Evolutionary conservation across 2,329 filamentous ascomycete species (phyloP).

Genomic region (Endoconidiophora laricicola): DNA sequence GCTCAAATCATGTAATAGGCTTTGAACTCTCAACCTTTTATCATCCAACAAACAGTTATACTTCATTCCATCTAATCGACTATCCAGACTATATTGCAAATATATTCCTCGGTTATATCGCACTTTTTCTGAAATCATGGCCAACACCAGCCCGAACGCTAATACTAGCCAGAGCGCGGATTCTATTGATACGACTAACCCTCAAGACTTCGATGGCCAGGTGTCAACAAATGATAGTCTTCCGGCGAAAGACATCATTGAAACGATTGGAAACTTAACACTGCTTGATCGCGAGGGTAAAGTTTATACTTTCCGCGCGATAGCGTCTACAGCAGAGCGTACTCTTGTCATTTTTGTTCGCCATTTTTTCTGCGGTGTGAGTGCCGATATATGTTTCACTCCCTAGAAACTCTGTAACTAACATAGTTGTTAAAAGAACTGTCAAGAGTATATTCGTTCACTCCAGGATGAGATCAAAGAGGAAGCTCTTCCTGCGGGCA

Average conservation of each 20-base stretch:
- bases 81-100: too few species aligned
- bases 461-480: slow-evolving; percentile 42
- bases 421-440: slow-evolving; percentile 34
- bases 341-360: slow-evolving; percentile 59
- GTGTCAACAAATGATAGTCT: slow-evolving; percentile 38
- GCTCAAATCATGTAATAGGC: too few species aligned
- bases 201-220: slow-evolving; percentile 38
- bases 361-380: slow-evolving; percentile 67
- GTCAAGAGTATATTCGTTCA: slow-evolving; percentile 55
- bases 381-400: slow-evolving; percentile 19
- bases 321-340: slow-evolving; percentile 39
- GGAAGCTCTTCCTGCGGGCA: slow-evolving; percentile 33
- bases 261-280: slow-evolving; percentile 34
- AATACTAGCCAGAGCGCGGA: background rate
- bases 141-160: background rate
- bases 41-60: too few species aligned
- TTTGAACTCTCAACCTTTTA: too few species aligned
- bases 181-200: slow-evolving; percentile 24
- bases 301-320: slow-evolving; percentile 41
- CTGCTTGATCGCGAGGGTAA: slow-evolving; percentile 47
- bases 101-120: too few species aligned
- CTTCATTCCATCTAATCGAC: too few species aligned
- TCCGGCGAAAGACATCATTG: slow-evolving; percentile 32
- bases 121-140: background rate
- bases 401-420: background rate